Percentiles rank a stretch among this genome's conserved stretches.
These are phyloP conservation scores for Globisporangium yorkense DNA, from an alignment of 352 stramenopile species.

Conservation along the genomic window DNA sequence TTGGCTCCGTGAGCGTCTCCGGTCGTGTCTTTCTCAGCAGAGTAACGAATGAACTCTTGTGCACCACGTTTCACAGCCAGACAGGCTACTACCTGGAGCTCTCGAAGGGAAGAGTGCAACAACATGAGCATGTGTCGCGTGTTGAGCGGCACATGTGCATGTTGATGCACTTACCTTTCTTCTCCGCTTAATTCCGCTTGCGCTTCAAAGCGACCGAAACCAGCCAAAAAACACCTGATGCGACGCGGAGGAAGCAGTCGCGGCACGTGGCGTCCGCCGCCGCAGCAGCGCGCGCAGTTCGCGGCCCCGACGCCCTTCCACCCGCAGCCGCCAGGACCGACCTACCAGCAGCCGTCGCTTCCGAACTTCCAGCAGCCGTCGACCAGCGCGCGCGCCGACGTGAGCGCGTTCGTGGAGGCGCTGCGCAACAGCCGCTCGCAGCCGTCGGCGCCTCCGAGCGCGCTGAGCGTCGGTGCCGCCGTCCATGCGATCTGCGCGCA, in stretches of 20 bases:
- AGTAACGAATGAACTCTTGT: too few relatives aligned
- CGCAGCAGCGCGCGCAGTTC: slow-evolving; percentile 1
- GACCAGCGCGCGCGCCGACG: slow-evolving; percentile 29
- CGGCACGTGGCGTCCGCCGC: background rate
- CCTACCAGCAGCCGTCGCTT: background rate
- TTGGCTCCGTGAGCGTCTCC: background rate
- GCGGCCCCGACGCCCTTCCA: background rate
- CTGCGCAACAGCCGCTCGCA: slow-evolving; percentile 49
- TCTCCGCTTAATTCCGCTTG: background rate
- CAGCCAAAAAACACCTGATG: background rate
- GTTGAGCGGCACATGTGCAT: too few relatives aligned
- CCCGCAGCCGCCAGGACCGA: background rate
- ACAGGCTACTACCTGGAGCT: too few relatives aligned
- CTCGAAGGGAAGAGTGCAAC: too few relatives aligned
- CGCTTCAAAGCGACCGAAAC: background rate
- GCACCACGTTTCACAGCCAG: too few relatives aligned
- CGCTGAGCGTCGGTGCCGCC: slow-evolving; percentile 37
- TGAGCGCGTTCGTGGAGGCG: slow-evolving; percentile 52
- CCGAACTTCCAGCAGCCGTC: background rate
- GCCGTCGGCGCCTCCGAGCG: slow-evolving; percentile 40
- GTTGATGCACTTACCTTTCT: too few relatives aligned
- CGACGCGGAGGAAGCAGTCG: background rate
- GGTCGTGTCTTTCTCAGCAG: too few relatives aligned
- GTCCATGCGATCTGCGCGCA: slow-evolving; percentile 54
- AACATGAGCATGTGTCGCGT: too few relatives aligned